These are phyloP conservation scores for Lyophyllum semitale DNA, from an alignment of 768 basidiomycete genomes.

Conservation along the genomic window DNA sequence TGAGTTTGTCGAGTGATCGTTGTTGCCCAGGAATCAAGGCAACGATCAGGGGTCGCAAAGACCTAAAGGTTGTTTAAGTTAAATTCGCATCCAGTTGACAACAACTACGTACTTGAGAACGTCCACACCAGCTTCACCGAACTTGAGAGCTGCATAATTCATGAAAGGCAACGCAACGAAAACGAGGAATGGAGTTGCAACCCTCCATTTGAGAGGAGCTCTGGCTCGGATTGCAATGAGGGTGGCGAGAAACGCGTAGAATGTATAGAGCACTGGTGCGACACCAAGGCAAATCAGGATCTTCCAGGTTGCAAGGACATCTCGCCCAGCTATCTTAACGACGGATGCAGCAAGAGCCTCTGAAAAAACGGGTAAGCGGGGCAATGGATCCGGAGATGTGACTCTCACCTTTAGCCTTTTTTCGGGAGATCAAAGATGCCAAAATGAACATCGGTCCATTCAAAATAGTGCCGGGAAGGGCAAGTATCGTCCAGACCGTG, in stretches of 20 bases:
- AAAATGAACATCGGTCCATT: slow-evolving; percentile 93
- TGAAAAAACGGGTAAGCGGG: slow-evolving; percentile 29
- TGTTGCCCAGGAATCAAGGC: slow-evolving; percentile 90
- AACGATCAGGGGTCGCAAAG: slow-evolving; percentile 85
- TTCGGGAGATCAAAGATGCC: slow-evolving; percentile 83
- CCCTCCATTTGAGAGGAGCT: slow-evolving; percentile 59
- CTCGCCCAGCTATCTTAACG: slow-evolving; percentile 94
- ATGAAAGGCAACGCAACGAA: slow-evolving; percentile 79
- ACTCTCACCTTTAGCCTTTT: slow-evolving; percentile 80
- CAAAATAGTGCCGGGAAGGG: slow-evolving; percentile 87
- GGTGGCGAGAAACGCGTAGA: slow-evolving; percentile 83
- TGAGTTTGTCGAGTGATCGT: slow-evolving; percentile 73
- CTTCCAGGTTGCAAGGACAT: slow-evolving; percentile 98
- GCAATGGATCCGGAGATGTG: background rate
- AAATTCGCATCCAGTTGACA: background rate
- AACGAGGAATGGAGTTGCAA: slow-evolving; percentile 80
- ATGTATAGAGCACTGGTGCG: slow-evolving; percentile 80
- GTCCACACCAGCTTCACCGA: slow-evolving; percentile 97
- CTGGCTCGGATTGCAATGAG: slow-evolving; percentile 68
- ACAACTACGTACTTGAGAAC: slow-evolving; percentile 79
- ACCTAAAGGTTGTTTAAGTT: slow-evolving; percentile 48
- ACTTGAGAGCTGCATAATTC: slow-evolving; percentile 92
- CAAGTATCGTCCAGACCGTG: slow-evolving; percentile 77
- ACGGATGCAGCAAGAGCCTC: slow-evolving; percentile 94
- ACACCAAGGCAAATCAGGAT: slow-evolving; percentile 91